Conservation (phyloP, 2,329 filamentous ascomycete species). For the Simplicillium aogashimaense region DNA sequence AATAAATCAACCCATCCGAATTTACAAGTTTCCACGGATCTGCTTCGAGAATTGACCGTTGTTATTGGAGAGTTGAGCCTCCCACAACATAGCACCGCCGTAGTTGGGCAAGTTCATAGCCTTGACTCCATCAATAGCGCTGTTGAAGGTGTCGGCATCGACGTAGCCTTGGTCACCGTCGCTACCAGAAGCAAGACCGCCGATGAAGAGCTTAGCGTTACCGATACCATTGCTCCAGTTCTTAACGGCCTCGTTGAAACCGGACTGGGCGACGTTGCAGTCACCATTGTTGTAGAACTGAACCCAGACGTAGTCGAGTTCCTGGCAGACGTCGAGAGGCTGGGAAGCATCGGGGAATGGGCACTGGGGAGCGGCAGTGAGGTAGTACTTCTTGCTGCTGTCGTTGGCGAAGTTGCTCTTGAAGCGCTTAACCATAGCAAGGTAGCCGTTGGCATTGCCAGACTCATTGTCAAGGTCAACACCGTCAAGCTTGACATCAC, state of each 20-base stretch:
- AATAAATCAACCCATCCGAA: too few relatives aligned
- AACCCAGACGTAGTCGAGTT: conserved; percentile 48
- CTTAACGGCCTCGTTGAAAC: conserved; percentile 52
- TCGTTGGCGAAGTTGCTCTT: conserved; percentile 42
- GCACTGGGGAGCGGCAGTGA: conserved; percentile 58
- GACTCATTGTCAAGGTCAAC: conserved; percentile 59
- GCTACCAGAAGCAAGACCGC: conserved; percentile 41
- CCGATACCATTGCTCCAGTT: conserved; percentile 52
- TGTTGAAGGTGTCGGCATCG: conserved; percentile 27
- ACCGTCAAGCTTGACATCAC: conserved; percentile 54
- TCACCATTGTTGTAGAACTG: conserved; percentile 62
- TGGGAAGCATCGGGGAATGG: conserved; percentile 45
- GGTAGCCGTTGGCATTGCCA: conserved; percentile 47
- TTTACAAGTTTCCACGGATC: conserved; percentile 2
- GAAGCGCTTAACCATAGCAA: conserved; percentile 49
- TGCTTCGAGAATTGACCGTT: conserved; percentile 28
- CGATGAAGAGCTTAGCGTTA: conserved; percentile 48
- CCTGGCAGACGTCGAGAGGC: conserved; percentile 20
- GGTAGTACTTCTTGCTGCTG: conserved; percentile 37
- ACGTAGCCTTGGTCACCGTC: conserved; percentile 44
- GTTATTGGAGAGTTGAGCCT: conserved; percentile 47
- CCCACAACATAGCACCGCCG: conserved; percentile 59
- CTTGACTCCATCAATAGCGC: conserved; percentile 35
- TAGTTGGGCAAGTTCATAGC: conserved; percentile 45
- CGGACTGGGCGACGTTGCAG: conserved; percentile 37